phyloP scores from a whole-genome alignment of 2,329 filamentous ascomycete species.

The Dactylellina sp. region DNA sequence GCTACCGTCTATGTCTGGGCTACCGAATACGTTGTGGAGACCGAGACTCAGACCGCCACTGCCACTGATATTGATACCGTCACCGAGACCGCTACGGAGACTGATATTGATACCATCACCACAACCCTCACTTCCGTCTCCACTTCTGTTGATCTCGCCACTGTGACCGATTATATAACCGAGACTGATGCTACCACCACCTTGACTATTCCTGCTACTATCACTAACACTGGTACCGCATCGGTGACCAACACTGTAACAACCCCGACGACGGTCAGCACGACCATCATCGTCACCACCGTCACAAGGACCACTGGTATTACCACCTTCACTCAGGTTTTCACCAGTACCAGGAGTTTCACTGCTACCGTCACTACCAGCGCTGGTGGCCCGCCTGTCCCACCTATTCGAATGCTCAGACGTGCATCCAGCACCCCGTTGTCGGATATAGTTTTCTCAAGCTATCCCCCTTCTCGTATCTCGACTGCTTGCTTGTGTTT shows the following conservation, averaged over 20 bases:
- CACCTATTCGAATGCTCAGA: not conserved
- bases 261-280: conserved; percentile 9
- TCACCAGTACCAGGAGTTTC: conserved; percentile 13
- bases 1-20: conserved; percentile 9
- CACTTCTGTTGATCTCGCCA: conserved; percentile 1
- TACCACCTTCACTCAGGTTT: conserved; percentile 15
- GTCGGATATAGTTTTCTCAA: conserved; percentile 2
- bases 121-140: not conserved
- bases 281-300: conserved; percentile 13
- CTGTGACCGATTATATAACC: conserved; percentile 5
- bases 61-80: conserved; percentile 6
- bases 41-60: conserved; percentile 11
- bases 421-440: conserved; percentile 10
- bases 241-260: conserved; percentile 3
- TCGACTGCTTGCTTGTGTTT: conserved; percentile 37
- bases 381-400: not conserved
- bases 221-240: conserved; percentile 2
- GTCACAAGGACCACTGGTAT: conserved; percentile 9
- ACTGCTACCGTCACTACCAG: not conserved
- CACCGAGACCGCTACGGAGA: conserved; percentile 10
- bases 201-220: not conserved
- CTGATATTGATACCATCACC: conserved; percentile 1
- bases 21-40: conserved; percentile 3
- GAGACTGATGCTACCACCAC: conserved; percentile 10
- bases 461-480: conserved; percentile 31